Percentiles rank a stretch among this genome's conserved stretches.
These are phyloP conservation scores for Eragrostis nindensis DNA, from an alignment of 176 grass and related monocot genomes.

Conservation along the genomic window DNA sequence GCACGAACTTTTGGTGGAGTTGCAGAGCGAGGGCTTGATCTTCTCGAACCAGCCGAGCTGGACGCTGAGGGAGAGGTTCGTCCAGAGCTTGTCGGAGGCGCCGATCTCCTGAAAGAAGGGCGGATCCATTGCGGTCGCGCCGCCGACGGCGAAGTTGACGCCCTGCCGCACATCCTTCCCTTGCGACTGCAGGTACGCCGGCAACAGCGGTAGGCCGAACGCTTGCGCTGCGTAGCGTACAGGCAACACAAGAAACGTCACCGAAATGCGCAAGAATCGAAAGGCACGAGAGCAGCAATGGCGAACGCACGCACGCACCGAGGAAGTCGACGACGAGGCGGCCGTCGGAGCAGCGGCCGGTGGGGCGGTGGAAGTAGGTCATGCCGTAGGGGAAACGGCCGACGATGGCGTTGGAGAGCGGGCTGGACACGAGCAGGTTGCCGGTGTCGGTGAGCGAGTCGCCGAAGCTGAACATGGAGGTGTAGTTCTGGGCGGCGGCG, in stretches of 20 bases:
- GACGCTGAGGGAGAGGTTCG: conserved; percentile 65
- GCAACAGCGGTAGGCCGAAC: conserved; percentile 76
- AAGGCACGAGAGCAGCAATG: not conserved
- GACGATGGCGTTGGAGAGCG: conserved; percentile 62
- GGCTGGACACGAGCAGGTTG: conserved; percentile 61
- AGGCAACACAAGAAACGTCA: not conserved
- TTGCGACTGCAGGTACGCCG: conserved; percentile 57
- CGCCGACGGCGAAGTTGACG: conserved; percentile 83
- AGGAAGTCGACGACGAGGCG: conserved; percentile 89
- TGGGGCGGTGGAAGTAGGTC: conserved; percentile 82
- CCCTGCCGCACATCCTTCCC: conserved; percentile 57
- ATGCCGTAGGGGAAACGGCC: conserved; percentile 85
- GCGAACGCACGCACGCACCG: conserved; percentile 33
- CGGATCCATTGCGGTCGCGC: conserved; percentile 81
- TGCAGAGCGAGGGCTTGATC: conserved; percentile 80
- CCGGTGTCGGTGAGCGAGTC: conserved; percentile 88
- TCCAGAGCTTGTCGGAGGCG: conserved; percentile 54
- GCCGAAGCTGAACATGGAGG: conserved; percentile 83
- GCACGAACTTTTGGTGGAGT: conserved; percentile 46
- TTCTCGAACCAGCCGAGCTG: conserved; percentile 81
- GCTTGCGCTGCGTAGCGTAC: conserved; percentile 53
- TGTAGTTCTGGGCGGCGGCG: conserved; percentile 71
- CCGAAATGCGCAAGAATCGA: not conserved
- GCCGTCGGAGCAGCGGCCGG: conserved; percentile 84
- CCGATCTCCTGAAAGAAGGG: conserved; percentile 73